Evolutionary conservation across 2,329 filamentous ascomycete species (phyloP).

Genomic region (Diaporthe longicolla): DNA sequence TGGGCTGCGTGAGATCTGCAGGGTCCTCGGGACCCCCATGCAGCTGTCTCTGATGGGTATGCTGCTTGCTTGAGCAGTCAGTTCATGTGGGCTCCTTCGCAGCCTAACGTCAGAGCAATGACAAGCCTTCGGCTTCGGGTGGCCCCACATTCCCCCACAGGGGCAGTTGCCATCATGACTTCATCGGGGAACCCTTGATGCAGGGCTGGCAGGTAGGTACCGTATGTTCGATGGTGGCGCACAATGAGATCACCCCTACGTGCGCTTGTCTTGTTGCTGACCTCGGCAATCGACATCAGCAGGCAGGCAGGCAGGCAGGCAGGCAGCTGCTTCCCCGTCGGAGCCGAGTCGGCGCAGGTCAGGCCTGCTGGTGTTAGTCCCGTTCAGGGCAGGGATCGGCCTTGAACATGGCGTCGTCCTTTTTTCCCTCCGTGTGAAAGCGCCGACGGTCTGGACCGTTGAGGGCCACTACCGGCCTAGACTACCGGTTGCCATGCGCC

Average conservation of each 20-base stretch:
- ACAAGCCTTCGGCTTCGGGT: too few relatives aligned
- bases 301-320: too few relatives aligned
- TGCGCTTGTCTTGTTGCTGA: neutral
- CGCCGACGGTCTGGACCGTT: conserved; percentile 11
- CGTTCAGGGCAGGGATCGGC: neutral
- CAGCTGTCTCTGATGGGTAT: too few relatives aligned
- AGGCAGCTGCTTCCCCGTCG: neutral
- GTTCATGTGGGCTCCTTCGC: too few relatives aligned
- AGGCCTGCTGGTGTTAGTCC: neutral
- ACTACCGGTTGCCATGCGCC: neutral
- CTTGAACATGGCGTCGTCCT: neutral
- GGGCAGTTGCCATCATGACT: conserved; percentile 1
- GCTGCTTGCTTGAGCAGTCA: too few relatives aligned
- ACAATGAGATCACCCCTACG: conserved; percentile 14
- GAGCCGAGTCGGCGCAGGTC: conserved; percentile 13
- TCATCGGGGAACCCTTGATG: conserved; percentile 17
- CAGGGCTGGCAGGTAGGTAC: neutral
- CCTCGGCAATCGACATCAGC: neutral
- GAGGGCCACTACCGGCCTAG: conserved; percentile 13
- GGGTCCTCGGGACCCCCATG: too few relatives aligned
- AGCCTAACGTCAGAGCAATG: too few relatives aligned
- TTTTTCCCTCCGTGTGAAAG: neutral
- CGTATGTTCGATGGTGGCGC: neutral
- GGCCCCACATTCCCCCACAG: conserved; percentile 14
- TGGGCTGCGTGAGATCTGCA: too few relatives aligned